phyloP scores from a whole-genome alignment of 2,329 filamentous ascomycete genomes.

The Alternaria brassicicola region DNA sequence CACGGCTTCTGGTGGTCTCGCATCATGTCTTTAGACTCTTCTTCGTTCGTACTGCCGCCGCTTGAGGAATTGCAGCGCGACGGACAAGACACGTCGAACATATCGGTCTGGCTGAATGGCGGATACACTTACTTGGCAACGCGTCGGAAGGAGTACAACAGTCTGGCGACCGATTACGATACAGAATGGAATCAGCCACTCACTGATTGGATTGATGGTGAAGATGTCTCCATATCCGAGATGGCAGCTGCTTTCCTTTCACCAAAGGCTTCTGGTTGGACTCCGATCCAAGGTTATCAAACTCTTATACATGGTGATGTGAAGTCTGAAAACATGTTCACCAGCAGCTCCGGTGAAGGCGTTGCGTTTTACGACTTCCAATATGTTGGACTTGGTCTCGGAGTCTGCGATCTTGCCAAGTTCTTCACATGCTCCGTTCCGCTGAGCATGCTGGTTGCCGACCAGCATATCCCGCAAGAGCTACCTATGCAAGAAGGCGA shows the following conservation, averaged over 20 bases:
- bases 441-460: slow-evolving; percentile 55
- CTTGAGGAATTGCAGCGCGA: slow-evolving; percentile 57
- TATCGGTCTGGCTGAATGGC: slow-evolving; percentile 65
- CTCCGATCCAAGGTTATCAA: slow-evolving; percentile 51
- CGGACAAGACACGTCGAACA: slow-evolving; percentile 24
- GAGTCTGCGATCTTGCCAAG: slow-evolving; percentile 70
- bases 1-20: slow-evolving; percentile 61
- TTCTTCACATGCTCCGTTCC: slow-evolving; percentile 71
- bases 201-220: slow-evolving; percentile 45
- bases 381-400: slow-evolving; percentile 68
- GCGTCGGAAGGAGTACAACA: slow-evolving; percentile 61
- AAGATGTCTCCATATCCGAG: slow-evolving; percentile 56
- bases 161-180: slow-evolving; percentile 53
- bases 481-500: slow-evolving; percentile 62
- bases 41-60: slow-evolving; percentile 59
- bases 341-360: slow-evolving; percentile 54
- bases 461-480: slow-evolving; percentile 42
- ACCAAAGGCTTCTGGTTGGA: slow-evolving; percentile 42
- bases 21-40: slow-evolving; percentile 30
- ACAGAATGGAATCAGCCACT: slow-evolving; percentile 64
- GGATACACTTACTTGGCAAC: slow-evolving; percentile 74
- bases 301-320: slow-evolving; percentile 72
- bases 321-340: slow-evolving; percentile 72
- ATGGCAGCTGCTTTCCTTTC: slow-evolving; percentile 60
- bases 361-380: slow-evolving; percentile 74